A percentile compares a stretch with the other conserved stretches of the same genome.
These are phyloP conservation scores for Globisporangium abappressorium DNA, from an alignment of 352 stramenopile species.

Conservation along the genomic window DNA sequence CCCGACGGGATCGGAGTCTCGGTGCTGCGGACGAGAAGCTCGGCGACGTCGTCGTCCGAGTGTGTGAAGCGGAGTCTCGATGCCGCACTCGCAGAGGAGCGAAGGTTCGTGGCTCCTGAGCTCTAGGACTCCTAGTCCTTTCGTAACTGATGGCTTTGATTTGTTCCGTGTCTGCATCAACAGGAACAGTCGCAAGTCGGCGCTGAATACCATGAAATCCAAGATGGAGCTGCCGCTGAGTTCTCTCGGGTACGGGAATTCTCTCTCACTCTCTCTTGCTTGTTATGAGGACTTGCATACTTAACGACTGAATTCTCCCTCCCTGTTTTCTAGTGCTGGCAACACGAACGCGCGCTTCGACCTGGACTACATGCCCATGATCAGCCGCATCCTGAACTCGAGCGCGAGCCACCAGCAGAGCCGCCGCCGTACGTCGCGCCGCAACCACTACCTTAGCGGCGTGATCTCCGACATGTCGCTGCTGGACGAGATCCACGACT, in stretches of 20 bases:
- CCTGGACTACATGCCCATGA: constrained; percentile 72
- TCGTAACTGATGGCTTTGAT: neutral
- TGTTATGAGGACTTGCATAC: neutral
- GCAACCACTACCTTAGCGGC: constrained; percentile 75
- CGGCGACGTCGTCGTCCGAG: constrained; percentile 3
- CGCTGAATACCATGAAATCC: constrained; percentile 17
- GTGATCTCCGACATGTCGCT: constrained; percentile 69
- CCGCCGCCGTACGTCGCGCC: constrained; percentile 56
- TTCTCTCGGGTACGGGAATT: constrained; percentile 35
- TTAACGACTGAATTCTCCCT: neutral
- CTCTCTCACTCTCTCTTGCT: constrained; percentile 6
- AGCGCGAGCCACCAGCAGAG: constrained; percentile 52
- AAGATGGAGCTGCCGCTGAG: constrained; percentile 50
- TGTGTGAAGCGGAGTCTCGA: constrained; percentile 37
- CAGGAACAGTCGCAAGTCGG: constrained; percentile 16
- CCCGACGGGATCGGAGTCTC: constrained; percentile 24
- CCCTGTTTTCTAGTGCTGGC: constrained; percentile 20
- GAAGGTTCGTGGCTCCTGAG: constrained; percentile 5
- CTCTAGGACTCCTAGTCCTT: neutral
- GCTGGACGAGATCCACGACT: constrained; percentile 56
- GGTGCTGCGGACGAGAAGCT: constrained; percentile 20
- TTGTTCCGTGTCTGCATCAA: neutral
- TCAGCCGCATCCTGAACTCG: constrained; percentile 45
- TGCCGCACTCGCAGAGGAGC: constrained; percentile 19
- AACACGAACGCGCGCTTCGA: constrained; percentile 39